Evolutionary conservation across 2,329 filamentous ascomycete genomes (phyloP).

Genomic region (Phaeosphaeriaceae sp.): DNA sequence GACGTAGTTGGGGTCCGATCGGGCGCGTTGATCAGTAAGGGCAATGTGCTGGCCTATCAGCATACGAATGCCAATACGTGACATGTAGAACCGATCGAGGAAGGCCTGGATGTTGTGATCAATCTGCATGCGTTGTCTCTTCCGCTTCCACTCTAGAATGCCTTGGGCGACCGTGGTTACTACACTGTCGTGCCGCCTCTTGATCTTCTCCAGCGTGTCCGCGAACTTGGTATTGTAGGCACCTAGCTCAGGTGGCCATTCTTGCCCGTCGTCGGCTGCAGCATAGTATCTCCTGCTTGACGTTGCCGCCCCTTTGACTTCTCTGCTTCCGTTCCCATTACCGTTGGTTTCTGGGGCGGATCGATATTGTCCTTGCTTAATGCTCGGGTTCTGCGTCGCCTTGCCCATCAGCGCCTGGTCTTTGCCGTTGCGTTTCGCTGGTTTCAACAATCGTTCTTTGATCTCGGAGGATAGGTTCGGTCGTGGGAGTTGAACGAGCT

Average conservation of each 20-base stretch:
- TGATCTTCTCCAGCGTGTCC: conserved; percentile 89
- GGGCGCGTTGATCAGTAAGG: conserved; percentile 88
- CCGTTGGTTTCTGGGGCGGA: conserved; percentile 61
- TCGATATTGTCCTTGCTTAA: conserved; percentile 81
- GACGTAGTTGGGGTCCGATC: conserved; percentile 91
- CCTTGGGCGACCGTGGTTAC: conserved; percentile 98
- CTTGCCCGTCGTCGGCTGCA: conserved; percentile 82
- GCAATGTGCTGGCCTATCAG: conserved; percentile 98
- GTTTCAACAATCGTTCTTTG: conserved; percentile 77
- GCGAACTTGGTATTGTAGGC: conserved; percentile 94
- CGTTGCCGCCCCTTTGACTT: conserved; percentile 51
- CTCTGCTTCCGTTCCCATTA: conserved; percentile 57
- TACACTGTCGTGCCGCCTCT: conserved; percentile 93
- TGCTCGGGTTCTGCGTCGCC: conserved; percentile 87
- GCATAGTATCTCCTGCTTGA: conserved; percentile 80
- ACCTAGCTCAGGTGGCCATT: conserved; percentile 93
- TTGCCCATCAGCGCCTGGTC: conserved; percentile 75
- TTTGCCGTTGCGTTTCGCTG: conserved; percentile 65
- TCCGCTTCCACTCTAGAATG: conserved; percentile 97
- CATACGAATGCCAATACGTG: conserved; percentile 98
- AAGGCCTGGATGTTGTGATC: conserved; percentile 97
- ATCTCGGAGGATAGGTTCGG: conserved; percentile 79
- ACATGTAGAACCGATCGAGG: conserved; percentile 99
- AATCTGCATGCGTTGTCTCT: conserved; percentile 95
- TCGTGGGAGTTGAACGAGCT: conserved; percentile 86